These are phyloP conservation scores for Colletotrichum tabaci DNA, from an alignment of 2,329 filamentous ascomycete genomes.

Conservation along the genomic window DNA sequence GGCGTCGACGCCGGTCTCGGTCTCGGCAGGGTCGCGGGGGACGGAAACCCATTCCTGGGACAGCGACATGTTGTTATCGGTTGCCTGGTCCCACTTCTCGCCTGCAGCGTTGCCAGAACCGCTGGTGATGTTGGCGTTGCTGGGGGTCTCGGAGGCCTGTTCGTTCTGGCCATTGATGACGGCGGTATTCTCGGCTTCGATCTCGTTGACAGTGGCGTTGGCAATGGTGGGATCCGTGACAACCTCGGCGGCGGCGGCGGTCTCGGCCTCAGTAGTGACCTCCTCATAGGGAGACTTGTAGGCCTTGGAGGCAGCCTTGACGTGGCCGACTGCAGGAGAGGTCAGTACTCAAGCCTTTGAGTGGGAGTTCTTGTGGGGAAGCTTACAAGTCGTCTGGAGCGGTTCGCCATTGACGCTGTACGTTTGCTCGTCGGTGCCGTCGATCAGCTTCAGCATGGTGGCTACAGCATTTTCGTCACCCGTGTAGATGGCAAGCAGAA, in stretches of 20 bases:
- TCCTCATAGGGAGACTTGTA: slow-evolving; percentile 63
- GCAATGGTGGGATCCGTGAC: slow-evolving; percentile 76
- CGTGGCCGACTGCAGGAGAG: slow-evolving; percentile 64
- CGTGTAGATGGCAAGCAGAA: slow-evolving; percentile 83
- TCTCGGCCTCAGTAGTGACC: slow-evolving; percentile 41
- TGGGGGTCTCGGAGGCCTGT: slow-evolving; percentile 59
- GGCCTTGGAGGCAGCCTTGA: slow-evolving; percentile 69
- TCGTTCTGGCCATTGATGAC: slow-evolving; percentile 59
- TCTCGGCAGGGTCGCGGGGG: slow-evolving; percentile 77
- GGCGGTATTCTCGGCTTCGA: slow-evolving; percentile 64
- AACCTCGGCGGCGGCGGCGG: slow-evolving; percentile 51
- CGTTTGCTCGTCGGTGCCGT: slow-evolving; percentile 78
- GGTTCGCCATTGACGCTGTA: slow-evolving; percentile 75
- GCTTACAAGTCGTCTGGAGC: slow-evolving; percentile 81
- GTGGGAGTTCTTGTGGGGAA: not conserved
- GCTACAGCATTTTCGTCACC: slow-evolving; percentile 82
- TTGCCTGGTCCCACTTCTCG: slow-evolving; percentile 75
- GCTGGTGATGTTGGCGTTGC: slow-evolving; percentile 67
- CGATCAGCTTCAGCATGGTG: slow-evolving; percentile 83
- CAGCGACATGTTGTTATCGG: slow-evolving; percentile 57
- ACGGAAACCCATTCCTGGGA: slow-evolving; percentile 80
- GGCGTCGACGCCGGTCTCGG: slow-evolving; percentile 75
- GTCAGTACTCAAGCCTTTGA: slow-evolving; percentile 44
- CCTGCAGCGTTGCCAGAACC: slow-evolving; percentile 72
- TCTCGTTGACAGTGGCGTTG: slow-evolving; percentile 78